Evolutionary conservation across 2,329 filamentous ascomycete genomes (phyloP).

Genomic region (Cladosporium sp.): DNA sequence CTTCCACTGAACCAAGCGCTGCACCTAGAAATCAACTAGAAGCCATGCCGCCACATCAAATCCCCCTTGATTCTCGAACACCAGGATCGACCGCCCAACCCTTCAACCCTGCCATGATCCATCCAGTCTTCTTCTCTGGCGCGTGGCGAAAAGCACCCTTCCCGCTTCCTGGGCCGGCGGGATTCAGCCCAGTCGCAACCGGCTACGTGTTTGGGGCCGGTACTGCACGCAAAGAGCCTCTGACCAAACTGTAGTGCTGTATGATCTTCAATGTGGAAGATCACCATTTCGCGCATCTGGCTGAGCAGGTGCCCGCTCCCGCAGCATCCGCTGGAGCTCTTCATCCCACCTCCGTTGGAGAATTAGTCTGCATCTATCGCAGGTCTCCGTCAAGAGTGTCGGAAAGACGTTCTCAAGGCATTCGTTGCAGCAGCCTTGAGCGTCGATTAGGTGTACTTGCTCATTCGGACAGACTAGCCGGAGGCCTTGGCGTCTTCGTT

Average conservation of each 20-base stretch:
- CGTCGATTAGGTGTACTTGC: too few species aligned
- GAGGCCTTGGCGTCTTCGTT: too few species aligned
- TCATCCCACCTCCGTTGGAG: too few species aligned
- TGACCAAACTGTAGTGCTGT: slow-evolving; percentile 20
- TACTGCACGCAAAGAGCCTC: slow-evolving; percentile 9
- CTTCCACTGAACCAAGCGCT: slow-evolving; percentile 23
- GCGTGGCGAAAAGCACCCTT: slow-evolving; percentile 53
- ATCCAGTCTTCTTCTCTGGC: slow-evolving; percentile 72
- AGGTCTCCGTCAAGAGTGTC: too few species aligned
- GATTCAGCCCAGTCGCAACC: slow-evolving; percentile 38
- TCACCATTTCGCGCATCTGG: too few species aligned
- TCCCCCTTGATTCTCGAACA: neutral
- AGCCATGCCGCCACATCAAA: slow-evolving; percentile 38
- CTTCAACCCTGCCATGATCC: slow-evolving; percentile 55
- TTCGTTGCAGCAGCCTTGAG: too few species aligned
- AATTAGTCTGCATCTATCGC: too few species aligned
- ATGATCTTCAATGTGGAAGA: neutral
- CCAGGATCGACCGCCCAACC: slow-evolving; percentile 10
- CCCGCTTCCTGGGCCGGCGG: slow-evolving; percentile 33
- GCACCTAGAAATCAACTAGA: slow-evolving; percentile 39
- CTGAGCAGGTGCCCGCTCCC: too few species aligned
- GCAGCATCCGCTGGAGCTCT: too few species aligned
- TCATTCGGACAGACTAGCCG: too few species aligned
- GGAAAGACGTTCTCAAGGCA: too few species aligned
- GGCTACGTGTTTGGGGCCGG: slow-evolving; percentile 35